Base-by-base conservation (phyloP, 2,329 filamentous ascomycete species). In the Dactylella cylindrospora region DNA sequence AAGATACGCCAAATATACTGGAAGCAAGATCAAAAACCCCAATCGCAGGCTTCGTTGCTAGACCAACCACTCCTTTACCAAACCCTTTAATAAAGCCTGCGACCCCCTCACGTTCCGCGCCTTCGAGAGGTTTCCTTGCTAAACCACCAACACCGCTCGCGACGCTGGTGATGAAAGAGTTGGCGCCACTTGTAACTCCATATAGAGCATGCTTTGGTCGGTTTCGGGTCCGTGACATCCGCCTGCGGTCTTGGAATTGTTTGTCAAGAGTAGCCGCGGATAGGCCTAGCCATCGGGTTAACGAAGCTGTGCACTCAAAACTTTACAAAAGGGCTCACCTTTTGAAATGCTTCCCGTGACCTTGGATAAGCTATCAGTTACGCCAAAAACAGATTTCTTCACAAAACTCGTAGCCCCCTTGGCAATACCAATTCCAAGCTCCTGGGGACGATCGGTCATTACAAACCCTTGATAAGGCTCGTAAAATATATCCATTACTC, bases 401-500 rank as follows among this genome's bases (percentile, higher is more conserved):
- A 96, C 87, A 70, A 98, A 97, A 66, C 89, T 95, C 0, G 90
- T 91, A 8, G 94, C 93, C 31, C 93, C 93, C 73, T 96, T 96
- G 28, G 93, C 94, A 65, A 98, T 95, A 13, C 93, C 93, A 32
- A 95, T 79, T 15, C 93, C 94, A 51, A 98, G 84, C 67, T 98
- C 91, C 73, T 97, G 91, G 1, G 93, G 94, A 67, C 88, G 83
- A 72, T 98, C 93, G 0, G 90, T 95, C 79, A 95, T 88, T 72
- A 98, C 94, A 41, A 98, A 82, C 17, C 94, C 88, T 76, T 98
- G 93, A 75, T 98, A 98, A 29, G 93, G 93, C 72, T 98, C 94
- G 77, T 98, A 98, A 76, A 98, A 98, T 71, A 98, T 95, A 72
- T 96, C 93, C 15, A 88, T 90, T 47, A 98, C 88, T 68, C 94